Conservation (phyloP, 1,284 basidiomycete species). For the Cutaneotrichosporon cyanovorans region DNA sequence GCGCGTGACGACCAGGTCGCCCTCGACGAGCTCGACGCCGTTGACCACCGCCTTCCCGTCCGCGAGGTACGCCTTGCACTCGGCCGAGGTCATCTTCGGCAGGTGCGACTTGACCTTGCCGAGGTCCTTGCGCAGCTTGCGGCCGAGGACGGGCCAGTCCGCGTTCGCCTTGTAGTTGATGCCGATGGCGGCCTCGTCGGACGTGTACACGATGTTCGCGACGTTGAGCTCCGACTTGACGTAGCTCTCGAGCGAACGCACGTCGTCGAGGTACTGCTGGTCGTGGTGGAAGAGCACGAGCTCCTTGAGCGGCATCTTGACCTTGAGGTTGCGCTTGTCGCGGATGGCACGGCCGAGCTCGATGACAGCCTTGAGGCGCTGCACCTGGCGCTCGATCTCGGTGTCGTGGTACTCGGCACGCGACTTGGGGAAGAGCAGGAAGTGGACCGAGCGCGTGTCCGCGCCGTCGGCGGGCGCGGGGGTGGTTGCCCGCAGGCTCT, state of each 20-base stretch:
- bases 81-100: conserved; percentile 70
- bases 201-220: conserved; percentile 78
- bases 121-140: conserved; percentile 89
- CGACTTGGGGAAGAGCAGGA: conserved; percentile 86
- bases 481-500: conserved; percentile 77
- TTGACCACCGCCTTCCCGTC: conserved; percentile 77
- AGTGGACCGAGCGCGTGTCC: conserved; percentile 90
- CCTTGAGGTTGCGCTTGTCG: conserved; percentile 78
- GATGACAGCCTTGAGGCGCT: conserved; percentile 90
- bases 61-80: conserved; percentile 69
- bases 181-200: conserved; percentile 77
- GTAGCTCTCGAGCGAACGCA: conserved; percentile 76
- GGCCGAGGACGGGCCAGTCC: conserved; percentile 91
- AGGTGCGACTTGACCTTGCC: conserved; percentile 83
- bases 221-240: conserved; percentile 95
- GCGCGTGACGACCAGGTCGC: conserved; percentile 83
- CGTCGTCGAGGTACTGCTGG: conserved; percentile 74
- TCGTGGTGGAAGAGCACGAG: conserved; percentile 91
- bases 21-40: conserved; percentile 80
- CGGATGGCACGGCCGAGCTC: conserved; percentile 85
- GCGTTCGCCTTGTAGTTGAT: conserved; percentile 87
- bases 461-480: conserved; percentile 61
- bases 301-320: conserved; percentile 83
- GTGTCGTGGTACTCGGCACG: conserved; percentile 93
- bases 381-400: conserved; percentile 91